A percentile compares a stretch with the other conserved stretches of the same genome.
These are phyloP conservation scores for Ascochyta koolunga DNA, from an alignment of 2,329 filamentous ascomycete species.

Conservation along the genomic window DNA sequence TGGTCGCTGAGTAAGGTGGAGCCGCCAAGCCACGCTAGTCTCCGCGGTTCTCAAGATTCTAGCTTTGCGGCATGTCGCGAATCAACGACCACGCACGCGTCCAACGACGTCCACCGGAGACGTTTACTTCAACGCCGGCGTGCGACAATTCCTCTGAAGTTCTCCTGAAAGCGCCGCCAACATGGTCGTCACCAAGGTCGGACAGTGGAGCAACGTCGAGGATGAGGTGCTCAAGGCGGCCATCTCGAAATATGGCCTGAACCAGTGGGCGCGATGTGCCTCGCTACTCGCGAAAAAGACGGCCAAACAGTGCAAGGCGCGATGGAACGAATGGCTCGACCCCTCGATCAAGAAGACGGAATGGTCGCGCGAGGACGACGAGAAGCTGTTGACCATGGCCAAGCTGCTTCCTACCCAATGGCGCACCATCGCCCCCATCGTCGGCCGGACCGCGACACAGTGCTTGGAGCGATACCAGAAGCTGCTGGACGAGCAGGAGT, in stretches of 20 bases:
- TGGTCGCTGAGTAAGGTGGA: slow-evolving; percentile 5
- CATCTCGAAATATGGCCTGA: slow-evolving; percentile 52
- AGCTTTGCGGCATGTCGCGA: slow-evolving; percentile 30
- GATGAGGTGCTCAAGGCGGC: slow-evolving; percentile 95
- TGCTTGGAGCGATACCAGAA: slow-evolving; percentile 97
- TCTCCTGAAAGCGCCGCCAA: slow-evolving; percentile 14
- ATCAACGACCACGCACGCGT: slow-evolving; percentile 6
- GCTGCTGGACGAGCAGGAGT: slow-evolving; percentile 92
- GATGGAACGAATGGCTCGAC: slow-evolving; percentile 98
- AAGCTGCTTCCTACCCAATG: slow-evolving; percentile 99
- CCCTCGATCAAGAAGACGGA: slow-evolving; percentile 98
- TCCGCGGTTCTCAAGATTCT: slow-evolving; percentile 19
- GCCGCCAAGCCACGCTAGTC: slow-evolving; percentile 28
- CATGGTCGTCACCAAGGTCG: slow-evolving; percentile 71
- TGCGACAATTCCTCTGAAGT: background rate
- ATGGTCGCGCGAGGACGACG: slow-evolving; percentile 98
- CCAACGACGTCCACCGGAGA: slow-evolving; percentile 12
- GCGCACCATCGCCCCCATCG: slow-evolving; percentile 96
- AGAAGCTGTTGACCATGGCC: slow-evolving; percentile 93
- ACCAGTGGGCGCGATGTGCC: slow-evolving; percentile 96
- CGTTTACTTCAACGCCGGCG: slow-evolving; percentile 16
- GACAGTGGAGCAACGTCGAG: slow-evolving; percentile 73
- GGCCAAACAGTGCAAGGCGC: slow-evolving; percentile 97
- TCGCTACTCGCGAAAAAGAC: slow-evolving; percentile 96
- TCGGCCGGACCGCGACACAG: slow-evolving; percentile 94